Evolutionary conservation across 805 yeast species (phyloP).

Genomic region (Yarrowia divulgata): DNA sequence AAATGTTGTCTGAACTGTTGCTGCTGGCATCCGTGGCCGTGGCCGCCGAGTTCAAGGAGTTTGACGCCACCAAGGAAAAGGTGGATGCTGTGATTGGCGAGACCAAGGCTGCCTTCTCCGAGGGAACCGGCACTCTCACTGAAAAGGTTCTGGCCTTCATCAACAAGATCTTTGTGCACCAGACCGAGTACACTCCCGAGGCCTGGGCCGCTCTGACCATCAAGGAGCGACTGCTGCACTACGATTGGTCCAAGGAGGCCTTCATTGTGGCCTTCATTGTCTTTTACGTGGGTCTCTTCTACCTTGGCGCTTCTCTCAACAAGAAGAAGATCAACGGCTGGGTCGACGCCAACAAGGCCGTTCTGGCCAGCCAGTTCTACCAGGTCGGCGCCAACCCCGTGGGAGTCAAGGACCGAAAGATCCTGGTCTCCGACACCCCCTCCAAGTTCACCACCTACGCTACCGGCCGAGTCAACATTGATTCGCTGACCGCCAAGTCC

Average conservation of each 20-base stretch:
- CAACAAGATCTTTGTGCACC: constrained; percentile 41
- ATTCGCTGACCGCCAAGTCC: constrained; percentile 65
- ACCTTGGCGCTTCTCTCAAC: constrained; percentile 68
- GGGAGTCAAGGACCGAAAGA: constrained; percentile 47
- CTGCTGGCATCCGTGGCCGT: constrained; percentile 23
- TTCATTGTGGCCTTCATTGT: constrained; percentile 61
- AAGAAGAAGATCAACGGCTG: constrained; percentile 60
- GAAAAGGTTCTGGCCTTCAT: constrained; percentile 32
- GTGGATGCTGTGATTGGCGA: constrained; percentile 24
- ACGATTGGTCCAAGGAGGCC: constrained; percentile 82
- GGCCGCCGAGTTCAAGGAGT: constrained; percentile 38
- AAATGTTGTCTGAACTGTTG: constrained; percentile 7
- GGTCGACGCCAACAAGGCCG: constrained; percentile 59
- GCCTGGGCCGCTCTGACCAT: constrained; percentile 67
- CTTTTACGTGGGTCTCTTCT: constrained; percentile 59
- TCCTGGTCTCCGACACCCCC: constrained; percentile 67
- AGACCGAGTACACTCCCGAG: constrained; percentile 47
- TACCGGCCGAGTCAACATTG: constrained; percentile 84
- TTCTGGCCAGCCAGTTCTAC: constrained; percentile 71
- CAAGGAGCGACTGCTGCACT: constrained; percentile 61
- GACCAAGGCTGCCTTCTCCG: constrained; percentile 20
- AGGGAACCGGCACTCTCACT: constrained; percentile 9
- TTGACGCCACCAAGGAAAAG: constrained; percentile 20
- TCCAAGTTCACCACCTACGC: constrained; percentile 76
- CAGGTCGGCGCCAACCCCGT: constrained; percentile 65